Evolutionary conservation across 305 asterid genomes (phyloP).

Genomic region (Fraxinus velutina): DNA sequence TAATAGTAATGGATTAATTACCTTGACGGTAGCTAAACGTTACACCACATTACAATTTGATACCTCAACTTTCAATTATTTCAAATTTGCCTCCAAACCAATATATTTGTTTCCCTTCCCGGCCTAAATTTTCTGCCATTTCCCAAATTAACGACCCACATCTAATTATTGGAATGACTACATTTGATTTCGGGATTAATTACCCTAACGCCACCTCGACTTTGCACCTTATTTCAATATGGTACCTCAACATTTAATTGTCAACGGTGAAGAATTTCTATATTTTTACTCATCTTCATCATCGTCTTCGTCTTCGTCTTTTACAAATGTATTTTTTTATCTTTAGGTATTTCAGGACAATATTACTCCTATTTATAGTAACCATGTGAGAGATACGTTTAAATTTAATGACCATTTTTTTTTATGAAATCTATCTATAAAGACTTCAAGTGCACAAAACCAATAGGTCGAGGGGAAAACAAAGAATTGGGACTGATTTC

Average conservation of each 20-base stretch:
- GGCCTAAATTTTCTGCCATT: background rate
- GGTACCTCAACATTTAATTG: background rate
- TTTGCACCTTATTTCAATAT: background rate
- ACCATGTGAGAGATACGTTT: no score
- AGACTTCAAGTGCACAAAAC: background rate
- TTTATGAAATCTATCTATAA: no score
- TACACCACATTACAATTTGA: background rate
- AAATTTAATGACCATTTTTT: no score
- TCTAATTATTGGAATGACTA: no score
- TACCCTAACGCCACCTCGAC: background rate
- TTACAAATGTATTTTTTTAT: no score
- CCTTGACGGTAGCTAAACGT: background rate
- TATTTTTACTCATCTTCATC: no score
- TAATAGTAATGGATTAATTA: background rate
- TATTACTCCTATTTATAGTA: no score
- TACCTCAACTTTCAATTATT: background rate
- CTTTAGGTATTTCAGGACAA: no score
- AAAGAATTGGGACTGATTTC: background rate
- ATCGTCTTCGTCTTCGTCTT: background rate
- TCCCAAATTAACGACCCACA: background rate
- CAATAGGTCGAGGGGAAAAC: background rate
- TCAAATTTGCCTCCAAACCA: background rate
- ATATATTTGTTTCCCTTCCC: background rate
- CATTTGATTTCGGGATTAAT: background rate
- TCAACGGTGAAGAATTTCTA: background rate